A percentile compares a stretch with the other conserved stretches of the same genome.
Conservation (phyloP, 768 basidiomycete genomes). For the Dioszegia aurantiaca region DNA sequence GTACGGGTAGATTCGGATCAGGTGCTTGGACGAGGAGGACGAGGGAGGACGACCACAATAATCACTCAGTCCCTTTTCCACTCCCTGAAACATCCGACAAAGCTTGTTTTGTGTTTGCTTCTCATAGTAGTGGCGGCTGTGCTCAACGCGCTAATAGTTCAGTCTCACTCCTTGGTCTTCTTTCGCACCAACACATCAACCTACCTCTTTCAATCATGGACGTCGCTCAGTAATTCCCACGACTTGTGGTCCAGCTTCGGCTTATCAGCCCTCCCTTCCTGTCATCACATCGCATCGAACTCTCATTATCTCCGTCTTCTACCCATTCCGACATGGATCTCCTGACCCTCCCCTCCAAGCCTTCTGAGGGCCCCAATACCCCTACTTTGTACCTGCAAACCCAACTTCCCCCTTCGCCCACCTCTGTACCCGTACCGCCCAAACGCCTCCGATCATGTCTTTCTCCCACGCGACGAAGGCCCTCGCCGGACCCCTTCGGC, state of each 20-base stretch:
- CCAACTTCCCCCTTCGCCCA: not conserved
- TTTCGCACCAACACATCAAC: too few species aligned
- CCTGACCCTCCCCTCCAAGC: too few species aligned
- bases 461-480: slow-evolving; percentile 24
- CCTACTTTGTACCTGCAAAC: not conserved
- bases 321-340: not conserved
- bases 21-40: not conserved
- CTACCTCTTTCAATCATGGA: not conserved
- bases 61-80: not conserved
- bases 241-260: not conserved
- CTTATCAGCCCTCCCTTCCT: not conserved
- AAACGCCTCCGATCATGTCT: slow-evolving; percentile 32
- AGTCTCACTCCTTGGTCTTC: not conserved
- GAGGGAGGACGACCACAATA: not conserved
- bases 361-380: not conserved
- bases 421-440: slow-evolving; percentile 7
- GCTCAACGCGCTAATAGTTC: slow-evolving; percentile 1
- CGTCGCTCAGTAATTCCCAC: not conserved
- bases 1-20: not conserved
- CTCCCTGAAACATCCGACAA: slow-evolving; percentile 2
- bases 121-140: not conserved
- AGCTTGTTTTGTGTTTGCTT: slow-evolving; percentile 7
- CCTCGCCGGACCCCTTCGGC: not conserved
- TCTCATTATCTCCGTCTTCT: not conserved
- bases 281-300: not conserved